phyloP scores from a whole-genome alignment of 1,284 basidiomycete genomes.

The Moesziomyces aphidis region DNA sequence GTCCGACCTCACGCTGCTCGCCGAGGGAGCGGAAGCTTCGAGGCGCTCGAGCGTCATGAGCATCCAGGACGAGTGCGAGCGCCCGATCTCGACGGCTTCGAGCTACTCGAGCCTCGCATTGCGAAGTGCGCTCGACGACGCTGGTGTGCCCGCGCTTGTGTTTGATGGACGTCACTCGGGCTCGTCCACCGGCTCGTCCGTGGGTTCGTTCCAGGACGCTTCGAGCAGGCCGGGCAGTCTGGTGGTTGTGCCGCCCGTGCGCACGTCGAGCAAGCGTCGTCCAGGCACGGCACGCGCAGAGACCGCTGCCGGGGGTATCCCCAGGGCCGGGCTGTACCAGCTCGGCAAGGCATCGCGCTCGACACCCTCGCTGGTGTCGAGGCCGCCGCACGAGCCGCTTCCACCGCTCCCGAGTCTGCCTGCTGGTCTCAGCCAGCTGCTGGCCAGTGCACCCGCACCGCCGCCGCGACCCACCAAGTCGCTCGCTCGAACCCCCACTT shows the following conservation, averaged over 20 bases:
- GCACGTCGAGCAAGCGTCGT: constrained; percentile 2
- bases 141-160: constrained; percentile 14
- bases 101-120: constrained; percentile 12
- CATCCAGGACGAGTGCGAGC: constrained; percentile 3
- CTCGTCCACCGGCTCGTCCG: constrained; percentile 19
- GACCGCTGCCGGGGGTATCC: neutral
- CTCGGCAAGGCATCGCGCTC: constrained; percentile 15
- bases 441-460: neutral
- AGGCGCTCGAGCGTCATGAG: constrained; percentile 9
- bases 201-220: constrained; percentile 8
- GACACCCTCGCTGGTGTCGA: constrained; percentile 13
- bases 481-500: constrained; percentile 13
- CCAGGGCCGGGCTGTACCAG: constrained; percentile 10
- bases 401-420: constrained; percentile 28
- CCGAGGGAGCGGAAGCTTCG: constrained; percentile 9
- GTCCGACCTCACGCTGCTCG: constrained; percentile 18
- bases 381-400: constrained; percentile 23
- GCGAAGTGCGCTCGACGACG: constrained; percentile 6
- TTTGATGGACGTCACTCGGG: constrained; percentile 27
- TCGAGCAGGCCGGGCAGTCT: constrained; percentile 18
- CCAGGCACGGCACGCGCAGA: constrained; percentile 14
- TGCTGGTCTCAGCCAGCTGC: constrained; percentile 6
- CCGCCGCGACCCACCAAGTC: constrained; percentile 24
- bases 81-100: constrained; percentile 13
- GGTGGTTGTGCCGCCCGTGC: constrained; percentile 5